These are phyloP conservation scores for Gleditsia sinensis DNA, from an alignment of 306 rosid species.

Conservation along the genomic window DNA sequence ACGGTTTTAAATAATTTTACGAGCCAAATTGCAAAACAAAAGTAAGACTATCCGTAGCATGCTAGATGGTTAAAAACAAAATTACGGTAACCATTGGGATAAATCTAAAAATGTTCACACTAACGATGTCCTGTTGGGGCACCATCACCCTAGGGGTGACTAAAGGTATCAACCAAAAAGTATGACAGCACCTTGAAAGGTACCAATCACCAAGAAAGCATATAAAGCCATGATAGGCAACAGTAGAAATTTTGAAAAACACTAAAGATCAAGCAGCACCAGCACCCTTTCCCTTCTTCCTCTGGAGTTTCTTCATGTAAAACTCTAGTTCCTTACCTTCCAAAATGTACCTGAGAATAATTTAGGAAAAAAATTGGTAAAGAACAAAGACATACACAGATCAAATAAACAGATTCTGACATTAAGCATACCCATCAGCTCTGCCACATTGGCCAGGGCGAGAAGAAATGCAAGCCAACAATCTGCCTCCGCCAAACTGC, in stretches of 20 bases:
- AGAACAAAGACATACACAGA: too few species aligned
- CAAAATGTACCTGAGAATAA: conserved; percentile 45
- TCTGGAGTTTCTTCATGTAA: conserved; percentile 53
- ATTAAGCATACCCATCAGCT: conserved; percentile 49
- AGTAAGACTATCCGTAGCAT: too few species aligned
- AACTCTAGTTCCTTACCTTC: conserved; percentile 58
- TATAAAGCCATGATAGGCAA: neutral
- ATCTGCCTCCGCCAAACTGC: conserved; percentile 50
- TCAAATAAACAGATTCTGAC: neutral
- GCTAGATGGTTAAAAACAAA: too few species aligned
- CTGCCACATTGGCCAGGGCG: conserved; percentile 61
- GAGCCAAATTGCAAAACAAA: too few species aligned
- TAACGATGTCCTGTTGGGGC: neutral
- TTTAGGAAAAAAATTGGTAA: neutral
- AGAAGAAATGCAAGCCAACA: conserved; percentile 57
- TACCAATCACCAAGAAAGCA: conserved; percentile 7
- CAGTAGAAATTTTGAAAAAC: neutral
- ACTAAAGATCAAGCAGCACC: conserved; percentile 30
- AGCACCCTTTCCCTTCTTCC: conserved; percentile 50
- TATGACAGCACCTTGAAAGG: neutral
- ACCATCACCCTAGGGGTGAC: too few species aligned
- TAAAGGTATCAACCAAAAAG: too few species aligned
- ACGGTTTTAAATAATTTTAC: too few species aligned
- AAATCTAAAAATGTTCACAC: conserved; percentile 10
- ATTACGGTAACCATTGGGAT: too few species aligned